phyloP scores from a whole-genome alignment of 805 yeast genomes.

The Wickerhamiella lipophila region DNA sequence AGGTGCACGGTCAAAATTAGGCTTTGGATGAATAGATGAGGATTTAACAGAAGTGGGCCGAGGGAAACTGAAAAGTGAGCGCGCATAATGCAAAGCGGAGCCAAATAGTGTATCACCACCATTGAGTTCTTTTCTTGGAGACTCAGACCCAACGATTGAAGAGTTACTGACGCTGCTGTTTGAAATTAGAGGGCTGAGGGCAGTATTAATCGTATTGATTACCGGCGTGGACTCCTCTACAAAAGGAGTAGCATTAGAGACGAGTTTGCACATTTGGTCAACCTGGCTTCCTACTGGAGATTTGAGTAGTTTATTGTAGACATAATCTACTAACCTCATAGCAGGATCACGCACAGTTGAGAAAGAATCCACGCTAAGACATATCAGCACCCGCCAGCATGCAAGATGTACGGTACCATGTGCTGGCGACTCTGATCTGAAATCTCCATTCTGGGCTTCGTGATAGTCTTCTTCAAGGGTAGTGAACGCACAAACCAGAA shows the following conservation, averaged over 20 bases:
- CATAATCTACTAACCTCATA: slow-evolving; percentile 59
- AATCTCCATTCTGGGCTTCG: slow-evolving; percentile 44
- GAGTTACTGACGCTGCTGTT: neutral
- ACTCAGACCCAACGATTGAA: neutral
- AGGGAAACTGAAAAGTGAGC: slow-evolving; percentile 1
- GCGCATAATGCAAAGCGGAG: slow-evolving; percentile 3
- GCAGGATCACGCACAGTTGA: slow-evolving; percentile 64
- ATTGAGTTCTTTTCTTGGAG: neutral
- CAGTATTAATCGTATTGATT: neutral
- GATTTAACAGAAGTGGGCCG: neutral
- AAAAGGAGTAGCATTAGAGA: neutral
- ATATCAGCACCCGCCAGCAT: slow-evolving; percentile 73
- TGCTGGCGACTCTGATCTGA: slow-evolving; percentile 58
- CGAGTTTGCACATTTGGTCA: slow-evolving; percentile 28
- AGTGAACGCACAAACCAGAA: slow-evolving; percentile 74
- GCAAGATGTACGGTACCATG: slow-evolving; percentile 79
- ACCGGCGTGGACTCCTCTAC: neutral
- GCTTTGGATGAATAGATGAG: neutral
- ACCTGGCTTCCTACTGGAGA: slow-evolving; percentile 56
- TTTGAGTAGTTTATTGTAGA: slow-evolving; percentile 49
- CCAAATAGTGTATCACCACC: slow-evolving; percentile 8
- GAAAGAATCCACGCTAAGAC: slow-evolving; percentile 79
- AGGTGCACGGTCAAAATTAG: neutral
- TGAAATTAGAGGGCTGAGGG: slow-evolving; percentile 1
- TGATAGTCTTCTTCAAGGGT: slow-evolving; percentile 72